Conservation (phyloP, 2,329 filamentous ascomycete species). For the Aspergillus brunneoviolaceus region DNA sequence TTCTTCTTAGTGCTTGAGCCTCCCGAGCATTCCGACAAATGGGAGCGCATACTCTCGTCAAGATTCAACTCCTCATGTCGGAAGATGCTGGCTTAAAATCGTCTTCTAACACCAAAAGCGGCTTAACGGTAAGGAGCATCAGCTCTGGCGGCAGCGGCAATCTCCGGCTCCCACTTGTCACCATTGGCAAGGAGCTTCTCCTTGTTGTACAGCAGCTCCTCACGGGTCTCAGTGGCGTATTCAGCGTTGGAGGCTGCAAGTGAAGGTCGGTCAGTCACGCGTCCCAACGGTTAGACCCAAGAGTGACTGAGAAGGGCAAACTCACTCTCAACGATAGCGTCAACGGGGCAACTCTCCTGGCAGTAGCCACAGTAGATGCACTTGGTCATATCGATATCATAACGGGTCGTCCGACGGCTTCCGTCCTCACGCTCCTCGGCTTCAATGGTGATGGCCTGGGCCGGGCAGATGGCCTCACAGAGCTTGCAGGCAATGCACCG, state of each 20-base stretch:
- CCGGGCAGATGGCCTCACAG: constrained; percentile 96
- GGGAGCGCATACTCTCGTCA: background rate
- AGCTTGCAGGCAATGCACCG: constrained; percentile 99
- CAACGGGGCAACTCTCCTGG: constrained; percentile 97
- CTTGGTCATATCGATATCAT: constrained; percentile 99
- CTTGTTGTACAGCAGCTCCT: constrained; percentile 98
- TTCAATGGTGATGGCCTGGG: constrained; percentile 98
- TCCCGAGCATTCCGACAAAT: constrained; percentile 7
- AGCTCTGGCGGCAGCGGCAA: constrained; percentile 86
- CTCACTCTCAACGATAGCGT: constrained; percentile 79
- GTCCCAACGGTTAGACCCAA: constrained; percentile 18
- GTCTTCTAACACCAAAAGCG: background rate
- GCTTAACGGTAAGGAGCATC: constrained; percentile 85
- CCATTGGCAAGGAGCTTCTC: constrained; percentile 86
- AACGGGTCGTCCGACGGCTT: constrained; percentile 89
- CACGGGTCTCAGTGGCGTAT: constrained; percentile 75
- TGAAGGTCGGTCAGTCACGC: constrained; percentile 8
- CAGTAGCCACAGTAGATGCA: constrained; percentile 99
- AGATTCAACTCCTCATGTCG: background rate
- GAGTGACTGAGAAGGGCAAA: constrained; percentile 12
- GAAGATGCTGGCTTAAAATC: constrained; percentile 2
- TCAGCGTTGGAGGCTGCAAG: constrained; percentile 65
- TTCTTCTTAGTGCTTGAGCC: constrained; percentile 11
- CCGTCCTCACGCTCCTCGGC: constrained; percentile 97
- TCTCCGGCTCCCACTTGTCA: constrained; percentile 97